These are phyloP conservation scores for Edaphochlamys debaryana DNA, from an alignment of 139 green algal genomes.

Conservation along the genomic window DNA sequence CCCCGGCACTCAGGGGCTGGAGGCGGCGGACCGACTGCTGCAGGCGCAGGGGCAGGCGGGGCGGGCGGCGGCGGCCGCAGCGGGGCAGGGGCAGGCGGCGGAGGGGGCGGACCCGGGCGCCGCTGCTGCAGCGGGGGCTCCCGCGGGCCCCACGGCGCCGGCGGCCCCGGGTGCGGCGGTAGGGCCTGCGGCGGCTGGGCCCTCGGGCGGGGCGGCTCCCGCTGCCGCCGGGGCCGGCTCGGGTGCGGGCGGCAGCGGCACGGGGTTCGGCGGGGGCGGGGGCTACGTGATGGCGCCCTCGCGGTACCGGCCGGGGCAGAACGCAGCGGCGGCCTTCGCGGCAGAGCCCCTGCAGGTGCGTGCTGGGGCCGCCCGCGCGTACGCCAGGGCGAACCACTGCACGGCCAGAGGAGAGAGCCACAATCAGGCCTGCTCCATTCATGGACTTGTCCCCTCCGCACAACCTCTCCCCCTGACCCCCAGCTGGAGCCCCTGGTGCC, in stretches of 20 bases:
- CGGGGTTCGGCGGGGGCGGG: constrained; percentile 20
- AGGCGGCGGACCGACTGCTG: not conserved
- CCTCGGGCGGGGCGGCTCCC: not conserved
- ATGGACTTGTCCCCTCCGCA: too few species aligned
- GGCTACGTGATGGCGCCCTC: not conserved
- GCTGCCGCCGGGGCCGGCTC: not conserved
- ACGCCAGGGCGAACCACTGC: too few species aligned
- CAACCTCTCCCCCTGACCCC: too few species aligned
- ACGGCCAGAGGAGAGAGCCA: too few species aligned
- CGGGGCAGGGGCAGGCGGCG: not conserved
- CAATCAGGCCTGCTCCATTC: too few species aligned
- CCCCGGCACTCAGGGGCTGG: constrained; percentile 42
- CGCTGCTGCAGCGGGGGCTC: not conserved
- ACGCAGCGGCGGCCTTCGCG: constrained; percentile 1
- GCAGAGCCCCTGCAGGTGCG: constrained; percentile 5
- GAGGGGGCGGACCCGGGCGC: not conserved
- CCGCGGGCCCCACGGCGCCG: not conserved
- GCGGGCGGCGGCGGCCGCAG: not conserved
- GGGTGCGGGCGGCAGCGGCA: not conserved
- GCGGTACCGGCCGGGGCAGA: not conserved
- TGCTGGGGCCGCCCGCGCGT: too few species aligned
- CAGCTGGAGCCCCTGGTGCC: too few species aligned
- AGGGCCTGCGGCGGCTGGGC: not conserved
- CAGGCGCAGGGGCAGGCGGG: not conserved
- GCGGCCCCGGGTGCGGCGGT: not conserved